Evolutionary conservation across 1,284 basidiomycete genomes (phyloP).

Genomic region (Spongiforma sp.): DNA sequence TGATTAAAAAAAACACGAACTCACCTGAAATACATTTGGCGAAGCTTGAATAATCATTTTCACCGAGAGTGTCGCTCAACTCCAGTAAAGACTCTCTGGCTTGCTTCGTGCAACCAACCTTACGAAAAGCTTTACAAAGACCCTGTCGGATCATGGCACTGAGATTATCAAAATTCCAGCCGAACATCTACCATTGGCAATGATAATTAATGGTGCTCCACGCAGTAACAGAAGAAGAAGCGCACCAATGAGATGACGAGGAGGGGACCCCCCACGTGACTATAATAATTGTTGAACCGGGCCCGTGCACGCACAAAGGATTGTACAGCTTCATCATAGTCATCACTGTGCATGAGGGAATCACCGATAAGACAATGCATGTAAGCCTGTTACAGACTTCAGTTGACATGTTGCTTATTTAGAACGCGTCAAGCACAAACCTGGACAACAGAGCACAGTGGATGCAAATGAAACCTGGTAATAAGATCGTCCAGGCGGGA

Average conservation of each 20-base stretch:
- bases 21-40: not conserved
- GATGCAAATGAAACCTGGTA: not conserved
- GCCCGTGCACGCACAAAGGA: too few species aligned
- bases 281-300: too few species aligned
- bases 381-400: too few species aligned
- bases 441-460: not conserved
- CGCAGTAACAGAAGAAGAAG: too few species aligned
- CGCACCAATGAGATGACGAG: too few species aligned
- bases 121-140: conserved; percentile 3
- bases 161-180: conserved; percentile 10
- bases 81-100: not conserved
- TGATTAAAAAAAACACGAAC: not conserved
- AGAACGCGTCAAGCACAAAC: too few species aligned
- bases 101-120: not conserved
- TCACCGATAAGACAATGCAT: too few species aligned
- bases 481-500: not conserved
- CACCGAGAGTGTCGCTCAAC: not conserved
- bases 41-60: not conserved
- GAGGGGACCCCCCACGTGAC: too few species aligned
- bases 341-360: too few species aligned
- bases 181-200: not conserved
- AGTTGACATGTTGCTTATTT: too few species aligned
- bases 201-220: not conserved
- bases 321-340: too few species aligned
- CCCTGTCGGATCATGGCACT: not conserved